Conservation (phyloP, 2,329 filamentous ascomycete species). For the Eurotiales sp. region DNA sequence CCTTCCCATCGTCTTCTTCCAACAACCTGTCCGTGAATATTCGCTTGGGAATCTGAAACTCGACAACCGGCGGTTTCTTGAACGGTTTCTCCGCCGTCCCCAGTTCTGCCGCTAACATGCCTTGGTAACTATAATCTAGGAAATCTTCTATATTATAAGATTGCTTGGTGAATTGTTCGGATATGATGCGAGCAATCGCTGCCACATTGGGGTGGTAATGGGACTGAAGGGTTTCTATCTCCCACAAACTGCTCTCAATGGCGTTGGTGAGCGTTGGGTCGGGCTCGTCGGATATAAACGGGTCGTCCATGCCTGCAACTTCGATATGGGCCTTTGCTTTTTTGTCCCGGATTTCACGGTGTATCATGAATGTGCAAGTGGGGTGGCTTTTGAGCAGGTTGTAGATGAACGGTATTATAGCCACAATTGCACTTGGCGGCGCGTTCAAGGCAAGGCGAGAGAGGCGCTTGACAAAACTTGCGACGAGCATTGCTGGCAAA, state of each 20-base stretch:
- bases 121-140: constrained; percentile 80
- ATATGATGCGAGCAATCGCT: constrained; percentile 86
- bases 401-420: constrained; percentile 88
- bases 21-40: constrained; percentile 57
- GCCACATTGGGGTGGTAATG: constrained; percentile 98
- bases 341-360: constrained; percentile 63
- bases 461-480: constrained; percentile 94
- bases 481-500: constrained; percentile 83
- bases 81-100: constrained; percentile 57
- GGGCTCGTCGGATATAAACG: constrained; percentile 68
- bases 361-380: constrained; percentile 92
- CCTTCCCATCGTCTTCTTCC: constrained; percentile 37
- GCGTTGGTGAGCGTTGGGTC: constrained; percentile 84
- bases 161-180: constrained; percentile 95
- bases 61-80: constrained; percentile 82
- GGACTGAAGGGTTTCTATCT: constrained; percentile 81
- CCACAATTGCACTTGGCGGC: constrained; percentile 84
- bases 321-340: constrained; percentile 59
- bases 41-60: constrained; percentile 88
- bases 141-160: constrained; percentile 97
- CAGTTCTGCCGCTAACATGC: constrained; percentile 77
- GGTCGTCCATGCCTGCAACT: constrained; percentile 62
- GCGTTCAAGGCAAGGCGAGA: constrained; percentile 79
- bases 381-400: constrained; percentile 90
- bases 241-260: constrained; percentile 92